These are phyloP conservation scores for Pharus latifolius DNA, from an alignment of 176 grass and related monocot genomes.

Conservation along the genomic window DNA sequence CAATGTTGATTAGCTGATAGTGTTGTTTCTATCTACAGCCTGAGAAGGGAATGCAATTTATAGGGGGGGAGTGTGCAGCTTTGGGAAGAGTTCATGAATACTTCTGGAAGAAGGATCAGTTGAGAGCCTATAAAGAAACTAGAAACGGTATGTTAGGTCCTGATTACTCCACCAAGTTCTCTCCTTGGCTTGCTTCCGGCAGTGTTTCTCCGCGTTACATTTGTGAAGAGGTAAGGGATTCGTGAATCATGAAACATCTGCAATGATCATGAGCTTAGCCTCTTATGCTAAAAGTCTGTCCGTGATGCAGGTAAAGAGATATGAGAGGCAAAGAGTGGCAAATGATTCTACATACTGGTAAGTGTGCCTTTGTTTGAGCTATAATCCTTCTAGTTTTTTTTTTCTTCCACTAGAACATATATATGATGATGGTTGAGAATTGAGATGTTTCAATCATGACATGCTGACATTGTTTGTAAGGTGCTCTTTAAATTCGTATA, in stretches of 20 bases:
- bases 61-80: conserved; percentile 64
- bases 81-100: conserved; percentile 76
- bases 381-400: not conserved
- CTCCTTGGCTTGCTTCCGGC: conserved; percentile 86
- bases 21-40: conserved; percentile 24
- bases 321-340: conserved; percentile 73
- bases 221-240: conserved; percentile 53
- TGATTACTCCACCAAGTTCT: conserved; percentile 87
- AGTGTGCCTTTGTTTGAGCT: conserved; percentile 10
- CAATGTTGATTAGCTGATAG: too few species aligned
- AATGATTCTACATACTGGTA: conserved; percentile 98
- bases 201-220: conserved; percentile 71
- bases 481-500: not conserved
- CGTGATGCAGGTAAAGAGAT: conserved; percentile 63
- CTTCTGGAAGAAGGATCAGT: conserved; percentile 84
- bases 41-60: conserved; percentile 65
- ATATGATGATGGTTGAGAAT: not conserved
- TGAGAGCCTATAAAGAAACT: conserved; percentile 83
- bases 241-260: not conserved
- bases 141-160: conserved; percentile 93
- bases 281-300: not conserved
- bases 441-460: not conserved
- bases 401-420: not conserved
- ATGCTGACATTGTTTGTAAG: not conserved
- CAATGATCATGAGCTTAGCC: not conserved